Percentiles rank a stretch among this genome's conserved stretches.
These are phyloP conservation scores for Xylariales sp. DNA, from an alignment of 2,329 filamentous ascomycete genomes.

Conservation along the genomic window DNA sequence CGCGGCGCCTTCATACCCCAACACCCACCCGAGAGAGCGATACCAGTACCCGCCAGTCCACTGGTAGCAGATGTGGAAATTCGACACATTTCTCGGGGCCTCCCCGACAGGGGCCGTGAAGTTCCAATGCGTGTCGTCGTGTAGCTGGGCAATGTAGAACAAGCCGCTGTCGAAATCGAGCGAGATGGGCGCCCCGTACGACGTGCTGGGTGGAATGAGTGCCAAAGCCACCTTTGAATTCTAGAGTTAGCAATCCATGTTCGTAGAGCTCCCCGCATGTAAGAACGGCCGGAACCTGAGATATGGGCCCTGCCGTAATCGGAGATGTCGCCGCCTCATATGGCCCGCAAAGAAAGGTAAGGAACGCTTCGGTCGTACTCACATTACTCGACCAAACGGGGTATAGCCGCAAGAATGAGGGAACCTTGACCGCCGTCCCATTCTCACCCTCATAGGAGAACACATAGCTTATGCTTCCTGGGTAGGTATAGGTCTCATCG, in stretches of 20 bases:
- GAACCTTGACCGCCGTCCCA: conserved; percentile 11
- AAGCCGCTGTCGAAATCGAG: conserved; percentile 25
- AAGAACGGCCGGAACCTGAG: too few relatives aligned
- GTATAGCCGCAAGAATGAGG: conserved; percentile 30
- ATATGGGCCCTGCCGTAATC: too few relatives aligned
- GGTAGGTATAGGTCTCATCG: conserved; percentile 6
- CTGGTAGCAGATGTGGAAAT: conserved; percentile 37
- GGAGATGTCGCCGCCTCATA: not conserved
- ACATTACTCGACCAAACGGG: conserved; percentile 36
- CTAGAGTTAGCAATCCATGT: not conserved
- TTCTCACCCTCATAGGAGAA: conserved; percentile 15
- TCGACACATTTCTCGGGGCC: conserved; percentile 2
- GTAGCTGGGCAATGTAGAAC: conserved; percentile 29
- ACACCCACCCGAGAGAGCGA: conserved; percentile 34
- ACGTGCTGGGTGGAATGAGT: conserved; percentile 21
- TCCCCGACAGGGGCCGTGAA: conserved; percentile 6
- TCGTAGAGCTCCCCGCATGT: not conserved
- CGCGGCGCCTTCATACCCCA: conserved; percentile 16
- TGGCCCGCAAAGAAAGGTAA: not conserved
- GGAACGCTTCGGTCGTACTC: not conserved
- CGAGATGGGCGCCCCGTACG: conserved; percentile 22
- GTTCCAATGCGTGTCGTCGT: conserved; percentile 33
- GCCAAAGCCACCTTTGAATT: conserved; percentile 21
- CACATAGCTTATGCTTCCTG: conserved; percentile 31
- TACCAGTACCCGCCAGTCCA: conserved; percentile 37